Evolutionary conservation across 768 basidiomycete genomes (phyloP), one percentile per base, ranked within the genome.

Genomic region (Leccinum obscurum): DNA sequence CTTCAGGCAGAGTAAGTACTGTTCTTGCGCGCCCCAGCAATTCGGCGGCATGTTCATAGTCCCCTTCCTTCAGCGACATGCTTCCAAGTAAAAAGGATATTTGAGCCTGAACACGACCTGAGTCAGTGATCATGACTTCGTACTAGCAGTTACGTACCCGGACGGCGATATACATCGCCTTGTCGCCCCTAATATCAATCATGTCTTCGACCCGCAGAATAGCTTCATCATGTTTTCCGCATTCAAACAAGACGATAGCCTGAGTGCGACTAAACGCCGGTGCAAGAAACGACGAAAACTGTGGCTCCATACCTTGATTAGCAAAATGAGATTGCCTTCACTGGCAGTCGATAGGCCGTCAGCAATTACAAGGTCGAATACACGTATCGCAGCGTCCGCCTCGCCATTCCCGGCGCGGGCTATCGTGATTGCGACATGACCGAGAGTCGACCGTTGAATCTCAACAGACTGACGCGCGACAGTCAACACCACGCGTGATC

Each of bases 341-440:
- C 9, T 8, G 41, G 41, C 41, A 6, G 8, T 8, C 9, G 44
- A 2, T 11, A 24, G 30, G 11, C 34, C 22, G 0, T 59, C 28
- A 3, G 7, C 30, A 22, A 67, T 59, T 3, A 54, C 54, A 13
- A 64, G 62, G 35, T 67, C 62, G 26, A 66, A 61, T 13, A n/a
- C 6, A 17, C 51, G 28, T 28, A 56, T 51, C 6, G 35, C 66
- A 5, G 22, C 44, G 3, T 64, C 60, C 1, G 46, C 6, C 3
- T 64, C 55, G 7, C 55, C 66, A 20, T 50, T 41, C 1, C 55
- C 20, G 13, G 54, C 10, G 1, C 2, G 22, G 1, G 59, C 55
- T 2, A 67, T 46, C 4, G 62, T 54, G 1, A n/a, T 3, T 7
- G 66, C 65, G 10, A 67, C 46, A 37, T 67, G 30, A 34, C 56